A percentile compares a stretch with the other conserved stretches of the same genome.
Evolutionary conservation across 805 yeast genomes (phyloP).

Genomic region (Candida cerambycidarum): DNA sequence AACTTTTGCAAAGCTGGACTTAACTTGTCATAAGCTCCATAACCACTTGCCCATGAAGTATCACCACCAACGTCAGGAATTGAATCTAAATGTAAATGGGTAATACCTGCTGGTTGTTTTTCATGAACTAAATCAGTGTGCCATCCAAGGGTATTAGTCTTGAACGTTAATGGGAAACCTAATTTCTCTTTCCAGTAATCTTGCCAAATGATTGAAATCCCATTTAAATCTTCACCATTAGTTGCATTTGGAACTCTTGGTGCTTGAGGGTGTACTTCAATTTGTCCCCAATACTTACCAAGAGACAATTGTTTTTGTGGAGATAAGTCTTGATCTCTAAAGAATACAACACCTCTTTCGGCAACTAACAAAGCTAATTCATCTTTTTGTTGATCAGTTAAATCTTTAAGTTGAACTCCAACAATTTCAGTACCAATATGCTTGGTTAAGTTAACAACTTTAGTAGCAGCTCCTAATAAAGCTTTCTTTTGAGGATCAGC

Average conservation of each 20-base stretch:
- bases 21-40: conserved; percentile 56
- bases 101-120: conserved; percentile 36
- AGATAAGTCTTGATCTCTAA: conserved; percentile 31
- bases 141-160: conserved; percentile 28
- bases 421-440: conserved; percentile 30
- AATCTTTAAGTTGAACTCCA: conserved; percentile 28
- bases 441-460: conserved; percentile 25
- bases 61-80: conserved; percentile 55
- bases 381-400: conserved; percentile 27
- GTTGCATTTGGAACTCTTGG: conserved; percentile 21
- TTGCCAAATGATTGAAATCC: conserved; percentile 44
- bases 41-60: conserved; percentile 56
- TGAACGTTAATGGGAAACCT: conserved; percentile 29
- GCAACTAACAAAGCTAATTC: conserved; percentile 30
- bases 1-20: conserved; percentile 51
- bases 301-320: conserved; percentile 31
- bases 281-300: conserved; percentile 30
- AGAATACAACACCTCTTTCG: conserved; percentile 31
- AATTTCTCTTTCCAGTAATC: conserved; percentile 29
- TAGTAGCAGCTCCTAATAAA: conserved; percentile 27
- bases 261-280: conserved; percentile 30
- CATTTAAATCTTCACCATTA: conserved; percentile 21
- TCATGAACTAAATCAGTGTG: conserved; percentile 40
- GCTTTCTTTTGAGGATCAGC: conserved; percentile 34
- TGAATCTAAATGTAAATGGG: conserved; percentile 38